Base-by-base conservation (phyloP, 148 eudicot species). In the Camellia lanceoleosa region DNA sequence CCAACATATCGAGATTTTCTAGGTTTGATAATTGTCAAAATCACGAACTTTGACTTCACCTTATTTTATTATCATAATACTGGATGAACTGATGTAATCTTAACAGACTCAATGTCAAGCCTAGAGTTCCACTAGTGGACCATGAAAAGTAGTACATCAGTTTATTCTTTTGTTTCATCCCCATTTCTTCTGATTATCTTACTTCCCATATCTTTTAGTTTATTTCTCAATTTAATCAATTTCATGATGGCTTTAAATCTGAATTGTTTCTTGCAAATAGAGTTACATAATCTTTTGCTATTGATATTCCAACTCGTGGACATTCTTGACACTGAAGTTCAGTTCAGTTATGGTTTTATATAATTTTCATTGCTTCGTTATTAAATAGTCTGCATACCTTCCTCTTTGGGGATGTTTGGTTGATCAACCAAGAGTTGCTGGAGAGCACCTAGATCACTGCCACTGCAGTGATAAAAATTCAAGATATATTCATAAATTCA, bases 351-450 rank as follows among this genome's bases (percentile, higher is more conserved):
- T 18, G 47, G 18, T 47, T 41, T 46, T n/a, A 47, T 19, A 70
- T 10, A 54, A 19, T 10, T 20, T 73, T 20, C 44, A 12, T 54
- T 54, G 67, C 59, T 54, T 5, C 46, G 5, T 78, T 78, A 47
- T 55, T 5, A 9, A 46, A 47, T 7, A 23, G 5, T 52, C 66
- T n/a, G 43, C 66, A 49, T 84, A 93, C 98, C 94, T 88, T 95
- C 96, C 43, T 95, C 94, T 79, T 63, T 86, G 13, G 90, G 88
- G 51, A 95, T 91, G 81, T 91, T 91, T 49, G 98, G 97, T 84
- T 95, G 90, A 86, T 95, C 97, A 85, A 91, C 88, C 86, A 95
- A 83, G 46, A 95, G 92, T 84, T 90, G 91, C 79, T 83, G 89
- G 72, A 95, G 87, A 46, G 91, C 92, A 78, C 85, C 92, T 88